Evolutionary conservation across 306 rosid genomes (phyloP).

Genomic region (Echinosophora koreensis): DNA sequence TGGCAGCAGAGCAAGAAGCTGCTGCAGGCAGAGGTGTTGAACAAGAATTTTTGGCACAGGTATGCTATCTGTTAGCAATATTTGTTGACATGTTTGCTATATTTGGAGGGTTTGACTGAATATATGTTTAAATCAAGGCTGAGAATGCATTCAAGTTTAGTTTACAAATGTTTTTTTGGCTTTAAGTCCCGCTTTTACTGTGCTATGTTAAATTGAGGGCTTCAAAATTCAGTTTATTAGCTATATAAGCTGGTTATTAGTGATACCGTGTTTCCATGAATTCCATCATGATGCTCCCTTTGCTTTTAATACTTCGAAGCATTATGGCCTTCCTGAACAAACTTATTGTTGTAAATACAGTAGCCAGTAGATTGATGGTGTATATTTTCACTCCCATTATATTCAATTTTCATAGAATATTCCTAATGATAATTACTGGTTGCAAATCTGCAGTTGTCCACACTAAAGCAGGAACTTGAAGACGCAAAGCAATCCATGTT

Average conservation of each 20-base stretch:
- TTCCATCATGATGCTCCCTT: constrained; percentile 21
- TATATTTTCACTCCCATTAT: background rate
- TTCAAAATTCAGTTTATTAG: constrained; percentile 1
- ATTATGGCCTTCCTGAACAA: constrained; percentile 19
- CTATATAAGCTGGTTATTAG: constrained; percentile 10
- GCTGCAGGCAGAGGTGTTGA: constrained; percentile 96
- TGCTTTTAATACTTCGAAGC: background rate
- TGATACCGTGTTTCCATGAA: constrained; percentile 30
- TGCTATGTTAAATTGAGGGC: constrained; percentile 27
- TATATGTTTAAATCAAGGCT: background rate
- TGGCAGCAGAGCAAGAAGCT: constrained; percentile 99
- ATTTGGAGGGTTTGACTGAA: constrained; percentile 8
- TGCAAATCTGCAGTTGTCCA: constrained; percentile 72
- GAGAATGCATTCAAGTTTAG: constrained; percentile 23
- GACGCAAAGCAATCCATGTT: constrained; percentile 80
- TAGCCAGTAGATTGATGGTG: constrained; percentile 19
- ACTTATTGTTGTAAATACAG: constrained; percentile 25
- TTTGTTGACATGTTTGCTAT: constrained; percentile 19
- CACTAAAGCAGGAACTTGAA: constrained; percentile 84
- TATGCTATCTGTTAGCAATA: constrained; percentile 46
- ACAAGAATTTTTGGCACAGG: constrained; percentile 90
- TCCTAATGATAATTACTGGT: constrained; percentile 40
- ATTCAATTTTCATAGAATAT: constrained; percentile 34
- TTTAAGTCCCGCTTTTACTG: constrained; percentile 10
- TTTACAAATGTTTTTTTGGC: background rate